These are phyloP conservation scores for Psilocybe azurescens DNA, from an alignment of 768 basidiomycete species.

Conservation along the genomic window DNA sequence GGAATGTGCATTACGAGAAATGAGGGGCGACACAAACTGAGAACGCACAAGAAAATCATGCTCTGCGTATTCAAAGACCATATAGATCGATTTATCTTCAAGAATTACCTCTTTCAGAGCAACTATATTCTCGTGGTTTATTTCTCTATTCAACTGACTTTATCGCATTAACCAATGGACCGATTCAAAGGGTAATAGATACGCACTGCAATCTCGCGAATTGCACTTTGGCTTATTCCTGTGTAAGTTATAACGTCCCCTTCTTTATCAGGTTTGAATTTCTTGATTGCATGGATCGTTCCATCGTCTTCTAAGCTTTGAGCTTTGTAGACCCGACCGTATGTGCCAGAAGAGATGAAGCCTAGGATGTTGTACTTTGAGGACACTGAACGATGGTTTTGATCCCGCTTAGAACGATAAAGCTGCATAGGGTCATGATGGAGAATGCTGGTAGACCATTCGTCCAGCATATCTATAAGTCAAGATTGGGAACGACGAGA, in stretches of 20 bases:
- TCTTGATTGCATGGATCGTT: slow-evolving; percentile 93
- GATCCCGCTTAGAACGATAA: slow-evolving; percentile 83
- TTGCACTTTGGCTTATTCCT: slow-evolving; percentile 97
- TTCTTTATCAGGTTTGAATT: slow-evolving; percentile 99
- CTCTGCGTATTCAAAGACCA: slow-evolving; percentile 99
- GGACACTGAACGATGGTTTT: slow-evolving; percentile 64
- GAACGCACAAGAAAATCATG: slow-evolving; percentile 93
- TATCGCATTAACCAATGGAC: slow-evolving; percentile 16
- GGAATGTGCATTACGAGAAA: neutral
- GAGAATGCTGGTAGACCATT: slow-evolving; percentile 31
- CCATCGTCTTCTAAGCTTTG: slow-evolving; percentile 73
- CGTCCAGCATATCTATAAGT: slow-evolving; percentile 3
- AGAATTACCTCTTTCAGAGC: slow-evolving; percentile 93
- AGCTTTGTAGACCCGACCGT: slow-evolving; percentile 99
- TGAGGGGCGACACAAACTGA: too few species aligned
- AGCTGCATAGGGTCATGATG: slow-evolving; percentile 84
- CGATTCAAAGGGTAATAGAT: neutral
- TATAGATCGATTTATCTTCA: slow-evolving; percentile 98
- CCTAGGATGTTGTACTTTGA: slow-evolving; percentile 92
- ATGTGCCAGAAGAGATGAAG: slow-evolving; percentile 98
- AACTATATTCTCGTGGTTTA: slow-evolving; percentile 89
- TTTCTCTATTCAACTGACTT: slow-evolving; percentile 80
- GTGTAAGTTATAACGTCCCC: slow-evolving; percentile 96
- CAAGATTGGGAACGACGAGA: neutral
- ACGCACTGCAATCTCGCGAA: slow-evolving; percentile 93